A percentile compares a stretch with the other conserved stretches of the same genome.
These are phyloP conservation scores for Allium fistulosum DNA, from an alignment of 106 monocot genomes.

Conservation along the genomic window DNA sequence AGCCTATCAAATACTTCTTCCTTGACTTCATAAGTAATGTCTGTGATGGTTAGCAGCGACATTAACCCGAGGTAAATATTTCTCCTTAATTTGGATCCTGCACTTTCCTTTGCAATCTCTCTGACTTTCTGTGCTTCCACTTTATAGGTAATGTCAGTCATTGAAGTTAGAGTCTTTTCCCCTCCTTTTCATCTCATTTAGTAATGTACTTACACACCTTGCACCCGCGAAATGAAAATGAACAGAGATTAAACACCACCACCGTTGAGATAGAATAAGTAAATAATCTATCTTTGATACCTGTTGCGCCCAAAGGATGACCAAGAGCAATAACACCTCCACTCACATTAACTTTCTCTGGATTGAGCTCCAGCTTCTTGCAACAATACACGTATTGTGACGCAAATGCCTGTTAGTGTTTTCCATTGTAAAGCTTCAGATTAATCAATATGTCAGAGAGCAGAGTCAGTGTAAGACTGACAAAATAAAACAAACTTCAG, in stretches of 20 bases:
- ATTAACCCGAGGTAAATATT: too few relatives aligned
- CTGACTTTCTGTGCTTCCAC: too few relatives aligned
- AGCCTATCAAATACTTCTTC: too few relatives aligned
- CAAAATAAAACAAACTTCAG: too few relatives aligned
- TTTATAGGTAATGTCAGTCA: too few relatives aligned
- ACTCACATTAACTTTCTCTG: conserved; percentile 60
- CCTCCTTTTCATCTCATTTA: conserved; percentile 46
- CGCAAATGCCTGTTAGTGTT: conserved; percentile 38
- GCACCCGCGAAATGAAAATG: conserved; percentile 26
- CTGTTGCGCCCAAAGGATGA: conserved; percentile 61
- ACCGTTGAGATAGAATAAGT: not conserved
- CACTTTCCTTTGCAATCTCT: too few relatives aligned
- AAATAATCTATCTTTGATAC: conserved; percentile 10
- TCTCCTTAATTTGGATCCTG: too few relatives aligned
- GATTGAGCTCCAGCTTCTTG: conserved; percentile 52
- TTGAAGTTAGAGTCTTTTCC: conserved; percentile 34
- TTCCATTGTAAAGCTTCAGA: not conserved
- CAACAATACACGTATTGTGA: conserved; percentile 54
- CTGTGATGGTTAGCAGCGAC: too few relatives aligned
- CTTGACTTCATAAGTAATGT: too few relatives aligned
- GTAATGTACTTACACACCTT: conserved; percentile 34
- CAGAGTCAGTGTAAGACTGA: not conserved
- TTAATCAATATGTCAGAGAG: not conserved
- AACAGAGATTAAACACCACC: conserved; percentile 1
- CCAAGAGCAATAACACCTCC: conserved; percentile 72